Evolutionary conservation across 2,329 filamentous ascomycete genomes (phyloP).

Genomic region (Neopestalotiopsis clavispora): DNA sequence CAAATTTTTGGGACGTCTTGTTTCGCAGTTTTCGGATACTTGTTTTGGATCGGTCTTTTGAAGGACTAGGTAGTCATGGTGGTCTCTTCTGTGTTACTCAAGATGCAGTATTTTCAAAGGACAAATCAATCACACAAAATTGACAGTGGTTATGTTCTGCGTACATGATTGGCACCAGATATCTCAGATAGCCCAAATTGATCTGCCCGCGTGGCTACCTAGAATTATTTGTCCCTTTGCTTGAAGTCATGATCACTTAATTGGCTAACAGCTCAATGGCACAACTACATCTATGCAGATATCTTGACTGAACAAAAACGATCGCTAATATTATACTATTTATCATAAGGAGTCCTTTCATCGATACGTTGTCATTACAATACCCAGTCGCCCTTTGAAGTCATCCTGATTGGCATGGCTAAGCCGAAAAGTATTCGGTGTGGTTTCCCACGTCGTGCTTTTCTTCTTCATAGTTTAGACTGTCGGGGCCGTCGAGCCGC

Average conservation of each 20-base stretch:
- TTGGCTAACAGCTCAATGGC: no score
- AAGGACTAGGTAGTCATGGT: not conserved
- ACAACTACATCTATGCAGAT: not conserved
- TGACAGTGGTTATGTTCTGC: not conserved
- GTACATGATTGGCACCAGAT: not conserved
- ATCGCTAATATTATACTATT: not conserved
- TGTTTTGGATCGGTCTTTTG: not conserved
- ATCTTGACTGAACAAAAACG: not conserved
- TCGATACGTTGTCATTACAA: not conserved
- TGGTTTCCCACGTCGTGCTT: not conserved
- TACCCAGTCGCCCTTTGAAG: not conserved
- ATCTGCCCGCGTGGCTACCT: slow-evolving; percentile 1
- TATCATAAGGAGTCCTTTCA: not conserved
- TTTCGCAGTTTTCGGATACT: not conserved
- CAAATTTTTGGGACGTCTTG: not conserved
- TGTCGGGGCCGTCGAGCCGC: not conserved
- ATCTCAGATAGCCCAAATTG: slow-evolving; percentile 1
- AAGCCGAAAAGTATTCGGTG: not conserved
- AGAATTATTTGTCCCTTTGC: not conserved
- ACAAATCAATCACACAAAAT: not conserved
- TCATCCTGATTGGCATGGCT: not conserved
- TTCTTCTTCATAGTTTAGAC: not conserved
- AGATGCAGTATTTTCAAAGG: no score
- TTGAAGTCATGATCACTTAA: not conserved
- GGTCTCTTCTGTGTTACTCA: not conserved